Conservation (phyloP, 345 rosid species). For the Mangifera indica region DNA sequence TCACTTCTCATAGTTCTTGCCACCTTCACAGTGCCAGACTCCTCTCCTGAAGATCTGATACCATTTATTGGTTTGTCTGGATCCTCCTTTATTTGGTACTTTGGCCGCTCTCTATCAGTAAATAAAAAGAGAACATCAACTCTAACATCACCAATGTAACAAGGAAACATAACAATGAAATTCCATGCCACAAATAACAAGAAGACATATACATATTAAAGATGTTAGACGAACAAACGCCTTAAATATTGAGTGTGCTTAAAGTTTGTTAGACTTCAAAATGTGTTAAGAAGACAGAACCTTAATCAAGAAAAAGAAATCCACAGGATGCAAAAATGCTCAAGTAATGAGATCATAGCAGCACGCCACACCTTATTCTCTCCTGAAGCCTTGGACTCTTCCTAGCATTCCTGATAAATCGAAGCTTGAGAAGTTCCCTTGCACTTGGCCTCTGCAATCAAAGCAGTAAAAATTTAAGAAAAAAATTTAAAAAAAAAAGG, state of each 20-base stretch:
- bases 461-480: constrained; percentile 16
- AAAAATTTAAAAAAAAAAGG: constrained; percentile 1
- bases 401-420: constrained; percentile 77
- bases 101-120: constrained; percentile 85
- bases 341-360: background rate
- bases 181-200: constrained; percentile 1
- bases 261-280: constrained; percentile 13
- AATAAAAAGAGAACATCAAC: constrained; percentile 18
- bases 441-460: constrained; percentile 89
- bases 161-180: constrained; percentile 11
- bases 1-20: constrained; percentile 62
- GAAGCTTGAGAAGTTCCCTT: constrained; percentile 89
- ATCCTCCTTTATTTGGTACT: constrained; percentile 65
- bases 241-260: background rate
- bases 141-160: constrained; percentile 17
- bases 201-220: background rate
- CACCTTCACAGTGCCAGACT: constrained; percentile 76
- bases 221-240: constrained; percentile 10
- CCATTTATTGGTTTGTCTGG: constrained; percentile 54
- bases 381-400: constrained; percentile 88
- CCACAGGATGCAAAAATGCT: background rate
- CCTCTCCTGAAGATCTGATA: constrained; percentile 44
- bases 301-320: background rate
- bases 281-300: background rate
- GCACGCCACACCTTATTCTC: constrained; percentile 75